Evolutionary conservation across 2,329 filamentous ascomycete genomes (phyloP), one percentile per base, ranked within the genome.

Genomic region (Penicillium sclerotiorum): DNA sequence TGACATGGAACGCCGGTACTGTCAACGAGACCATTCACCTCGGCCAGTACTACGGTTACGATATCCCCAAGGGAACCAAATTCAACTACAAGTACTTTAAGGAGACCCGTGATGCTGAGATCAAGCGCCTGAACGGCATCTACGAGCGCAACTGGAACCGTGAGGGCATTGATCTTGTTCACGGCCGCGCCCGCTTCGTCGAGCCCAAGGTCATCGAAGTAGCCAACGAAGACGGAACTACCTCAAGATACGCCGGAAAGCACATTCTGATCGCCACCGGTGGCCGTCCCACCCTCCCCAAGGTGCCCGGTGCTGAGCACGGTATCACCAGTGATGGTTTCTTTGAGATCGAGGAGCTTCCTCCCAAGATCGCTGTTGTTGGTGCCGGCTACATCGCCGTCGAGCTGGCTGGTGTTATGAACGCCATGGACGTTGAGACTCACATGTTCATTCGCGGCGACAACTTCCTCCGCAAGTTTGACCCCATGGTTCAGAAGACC

Each of bases 251-350:
- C 52, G 71, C 71, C 5, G 75, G 75, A 1, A 70, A 73, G 22
- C 73, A 79, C 49, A 78, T 80, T 43, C 63, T 74, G 57, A 74
- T 80, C 55, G 76, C 77, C 1, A 75, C 71, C 11, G 77, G 77
- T 37, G 73, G 75, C 2, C 72, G 69, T n/a, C 76, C 77, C 4
- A 72, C 64, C 28, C 51, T 77, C 15, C 76, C 76, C 8, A 53
- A 65, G 28, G 64, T 78, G 18, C 68, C 72, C 41, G 77, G 77
- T 21, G 70, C 74, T 4, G 73, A 79, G 53, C 71, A 74, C 58
- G 77, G 77, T 39, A 79, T 80, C 53, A 77, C 74, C 9, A 79
- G 74, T 52, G 77, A 80, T 52, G 77, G 74, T 4, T 80, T 78
- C 58, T 80, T 80, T 53, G 73, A 71, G 53, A 73, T 80, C 17